These are phyloP conservation scores for Termitomyces bulborhizus DNA, from an alignment of 768 basidiomycete genomes.

Conservation along the genomic window DNA sequence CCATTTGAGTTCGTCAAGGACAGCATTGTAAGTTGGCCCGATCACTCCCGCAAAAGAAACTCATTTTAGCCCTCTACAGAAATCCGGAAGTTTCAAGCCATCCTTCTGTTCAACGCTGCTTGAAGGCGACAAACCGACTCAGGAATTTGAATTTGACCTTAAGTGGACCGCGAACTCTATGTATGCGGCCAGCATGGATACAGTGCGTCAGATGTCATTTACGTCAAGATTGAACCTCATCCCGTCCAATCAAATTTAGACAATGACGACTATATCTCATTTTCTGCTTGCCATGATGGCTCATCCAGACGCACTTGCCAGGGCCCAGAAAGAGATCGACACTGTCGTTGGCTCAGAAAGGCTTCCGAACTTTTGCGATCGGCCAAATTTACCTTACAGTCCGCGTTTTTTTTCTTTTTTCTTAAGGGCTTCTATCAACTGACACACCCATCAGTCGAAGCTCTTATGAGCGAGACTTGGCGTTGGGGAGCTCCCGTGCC, in stretches of 20 bases:
- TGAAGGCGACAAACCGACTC: conserved; percentile 32
- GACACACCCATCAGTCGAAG: conserved; percentile 30
- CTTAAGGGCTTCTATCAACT: neutral
- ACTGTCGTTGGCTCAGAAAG: conserved; percentile 46
- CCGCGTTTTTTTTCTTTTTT: conserved; percentile 7
- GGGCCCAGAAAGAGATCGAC: conserved; percentile 66
- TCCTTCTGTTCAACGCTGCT: conserved; percentile 50
- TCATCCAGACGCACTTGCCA: conserved; percentile 48
- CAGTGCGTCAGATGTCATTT: conserved; percentile 29
- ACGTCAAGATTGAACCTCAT: neutral
- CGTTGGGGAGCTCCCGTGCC: conserved; percentile 57
- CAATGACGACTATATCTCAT: conserved; percentile 46
- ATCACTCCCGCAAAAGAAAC: neutral
- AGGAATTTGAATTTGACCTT: conserved; percentile 57
- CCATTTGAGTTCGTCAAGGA: conserved; percentile 56
- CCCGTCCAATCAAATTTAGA: conserved; percentile 26
- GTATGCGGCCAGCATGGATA: conserved; percentile 64
- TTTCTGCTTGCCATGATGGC: conserved; percentile 66
- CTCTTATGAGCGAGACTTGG: conserved; percentile 47
- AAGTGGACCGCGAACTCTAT: conserved; percentile 84
- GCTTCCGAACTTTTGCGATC: conserved; percentile 55
- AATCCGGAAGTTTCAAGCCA: conserved; percentile 29
- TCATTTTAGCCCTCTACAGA: conserved; percentile 21
- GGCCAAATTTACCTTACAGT: conserved; percentile 50
- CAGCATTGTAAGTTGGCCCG: conserved; percentile 39